Conservation (phyloP, 2,329 filamentous ascomycete genomes). For the Sporothrix inflata region DNA sequence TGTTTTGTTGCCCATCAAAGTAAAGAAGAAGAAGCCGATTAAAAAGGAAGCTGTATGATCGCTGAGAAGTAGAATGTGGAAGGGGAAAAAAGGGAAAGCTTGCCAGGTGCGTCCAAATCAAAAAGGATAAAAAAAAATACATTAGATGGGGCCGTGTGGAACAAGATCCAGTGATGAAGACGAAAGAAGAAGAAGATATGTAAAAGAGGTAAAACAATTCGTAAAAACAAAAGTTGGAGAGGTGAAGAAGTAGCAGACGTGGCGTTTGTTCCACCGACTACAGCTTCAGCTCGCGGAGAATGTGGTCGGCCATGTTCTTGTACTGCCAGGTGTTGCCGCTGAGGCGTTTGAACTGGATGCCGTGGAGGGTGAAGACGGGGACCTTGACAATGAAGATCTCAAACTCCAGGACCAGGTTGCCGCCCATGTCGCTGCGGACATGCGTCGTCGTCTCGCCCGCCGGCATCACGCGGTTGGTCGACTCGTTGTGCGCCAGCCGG, state of each 20-base stretch:
- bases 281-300: constrained; percentile 81
- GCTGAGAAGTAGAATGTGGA: not conserved
- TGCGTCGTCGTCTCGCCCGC: constrained; percentile 90
- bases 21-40: not conserved
- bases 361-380: constrained; percentile 86
- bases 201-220: not conserved
- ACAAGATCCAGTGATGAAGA: not conserved
- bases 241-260: not conserved
- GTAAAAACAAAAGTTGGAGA: not conserved
- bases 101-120: not conserved
- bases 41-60: constrained; percentile 9
- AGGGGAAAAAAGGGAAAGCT: not conserved
- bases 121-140: not conserved
- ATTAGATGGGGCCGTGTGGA: not conserved
- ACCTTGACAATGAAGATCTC: constrained; percentile 99
- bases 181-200: too few relatives aligned
- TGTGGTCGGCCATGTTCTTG: constrained; percentile 97
- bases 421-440: constrained; percentile 85
- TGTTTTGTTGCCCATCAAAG: not conserved
- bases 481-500: constrained; percentile 53
- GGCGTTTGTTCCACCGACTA: constrained; percentile 45
- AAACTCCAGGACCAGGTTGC: constrained; percentile 82
- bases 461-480: constrained; percentile 46
- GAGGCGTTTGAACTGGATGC: constrained; percentile 97
- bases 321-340: constrained; percentile 97